Conservation (phyloP, 371 early-diverging fungal genomes). For the Rhizopus sp. region DNA sequence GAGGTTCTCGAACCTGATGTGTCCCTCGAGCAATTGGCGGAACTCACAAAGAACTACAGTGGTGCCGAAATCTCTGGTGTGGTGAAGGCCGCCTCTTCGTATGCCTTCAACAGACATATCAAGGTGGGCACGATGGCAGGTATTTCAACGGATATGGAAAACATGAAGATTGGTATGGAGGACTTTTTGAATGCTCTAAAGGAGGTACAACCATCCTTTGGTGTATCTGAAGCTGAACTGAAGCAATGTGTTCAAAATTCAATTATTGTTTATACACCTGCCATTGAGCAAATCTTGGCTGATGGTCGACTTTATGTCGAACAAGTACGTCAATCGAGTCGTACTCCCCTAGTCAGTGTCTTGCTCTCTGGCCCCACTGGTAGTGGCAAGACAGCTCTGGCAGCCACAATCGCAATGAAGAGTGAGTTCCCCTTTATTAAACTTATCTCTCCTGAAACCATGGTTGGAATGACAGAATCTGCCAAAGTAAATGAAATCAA, state of each 20-base stretch:
- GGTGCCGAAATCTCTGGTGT: conserved; percentile 99
- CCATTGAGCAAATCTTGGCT: conserved; percentile 74
- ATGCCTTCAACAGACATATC: conserved; percentile 98
- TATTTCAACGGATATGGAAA: conserved; percentile 79
- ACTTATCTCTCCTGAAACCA: conserved; percentile 95
- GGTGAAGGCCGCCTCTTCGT: conserved; percentile 98
- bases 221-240: conserved; percentile 94
- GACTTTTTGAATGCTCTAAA: conserved; percentile 96
- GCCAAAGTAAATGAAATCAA: conserved; percentile 94
- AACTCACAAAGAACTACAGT: conserved; percentile 97
- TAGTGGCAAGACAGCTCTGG: conserved; percentile 97
- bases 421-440: conserved; percentile 99
- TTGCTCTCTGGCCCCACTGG: conserved; percentile 90
- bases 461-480: conserved; percentile 95
- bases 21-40: conserved; percentile 86
- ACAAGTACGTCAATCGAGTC: conserved; percentile 81
- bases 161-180: conserved; percentile 87
- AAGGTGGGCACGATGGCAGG: conserved; percentile 85
- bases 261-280: conserved; percentile 79
- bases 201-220: conserved; percentile 98
- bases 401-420: conserved; percentile 93
- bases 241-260: conserved; percentile 83
- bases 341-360: conserved; percentile 89
- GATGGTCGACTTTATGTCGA: conserved; percentile 86
- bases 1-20: conserved; percentile 90